phyloP scores from a whole-genome alignment of 2,329 filamentous ascomycete genomes.

The Mycogone perniciosa region DNA sequence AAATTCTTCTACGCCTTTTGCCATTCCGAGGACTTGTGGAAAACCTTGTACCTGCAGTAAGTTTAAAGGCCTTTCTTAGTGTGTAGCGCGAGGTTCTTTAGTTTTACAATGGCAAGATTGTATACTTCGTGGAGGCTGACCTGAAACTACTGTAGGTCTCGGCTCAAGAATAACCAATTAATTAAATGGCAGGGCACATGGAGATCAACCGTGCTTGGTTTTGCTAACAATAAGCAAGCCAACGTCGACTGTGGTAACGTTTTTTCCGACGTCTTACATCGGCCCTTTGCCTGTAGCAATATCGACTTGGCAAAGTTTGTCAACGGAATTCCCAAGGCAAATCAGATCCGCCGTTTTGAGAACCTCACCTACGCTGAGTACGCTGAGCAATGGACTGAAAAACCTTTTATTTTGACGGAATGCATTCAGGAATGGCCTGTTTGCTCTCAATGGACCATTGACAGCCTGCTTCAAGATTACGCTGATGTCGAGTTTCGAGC shows the following conservation, averaged over 20 bases:
- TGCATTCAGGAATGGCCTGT: slow-evolving; percentile 79
- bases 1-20: slow-evolving; percentile 83
- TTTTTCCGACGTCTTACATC: slow-evolving; percentile 84
- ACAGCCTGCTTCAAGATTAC: slow-evolving; percentile 60
- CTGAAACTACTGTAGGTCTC: slow-evolving; percentile 1
- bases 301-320: slow-evolving; percentile 61
- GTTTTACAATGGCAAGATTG: neutral
- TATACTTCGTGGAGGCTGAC: neutral
- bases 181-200: slow-evolving; percentile 72
- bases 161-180: slow-evolving; percentile 21
- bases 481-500: slow-evolving; percentile 68
- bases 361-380: slow-evolving; percentile 70
- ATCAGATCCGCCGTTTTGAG: slow-evolving; percentile 64
- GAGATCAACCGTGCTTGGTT: slow-evolving; percentile 68
- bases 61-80: slow-evolving; percentile 30
- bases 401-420: slow-evolving; percentile 79
- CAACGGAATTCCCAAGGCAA: slow-evolving; percentile 62
- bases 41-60: slow-evolving; percentile 76
- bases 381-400: slow-evolving; percentile 65
- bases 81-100: neutral
- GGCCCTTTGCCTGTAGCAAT: slow-evolving; percentile 84
- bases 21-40: slow-evolving; percentile 82
- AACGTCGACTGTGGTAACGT: slow-evolving; percentile 67
- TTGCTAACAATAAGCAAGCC: slow-evolving; percentile 44
- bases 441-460: slow-evolving; percentile 65